Percentiles rank a stretch among this genome's conserved stretches.
Evolutionary conservation across 1,284 basidiomycete genomes (phyloP).

Genomic region (Leucoagaricus sp.): DNA sequence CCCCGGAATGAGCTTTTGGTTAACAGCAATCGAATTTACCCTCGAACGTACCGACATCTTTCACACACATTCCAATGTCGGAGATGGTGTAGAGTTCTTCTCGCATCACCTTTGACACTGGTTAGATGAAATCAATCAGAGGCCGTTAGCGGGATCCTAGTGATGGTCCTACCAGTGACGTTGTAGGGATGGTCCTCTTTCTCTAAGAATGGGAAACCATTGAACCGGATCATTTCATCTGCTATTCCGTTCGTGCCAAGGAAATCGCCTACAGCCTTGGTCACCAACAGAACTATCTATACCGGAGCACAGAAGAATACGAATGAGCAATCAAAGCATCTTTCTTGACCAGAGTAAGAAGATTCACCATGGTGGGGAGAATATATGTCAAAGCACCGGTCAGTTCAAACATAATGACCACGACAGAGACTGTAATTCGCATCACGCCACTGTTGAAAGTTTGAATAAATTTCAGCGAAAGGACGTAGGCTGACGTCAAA

Average conservation of each 20-base stretch:
- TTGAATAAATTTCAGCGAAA: slow-evolving; percentile 17
- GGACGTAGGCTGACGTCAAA: slow-evolving; percentile 15
- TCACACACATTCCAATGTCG: slow-evolving; percentile 75
- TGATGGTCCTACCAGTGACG: slow-evolving; percentile 67
- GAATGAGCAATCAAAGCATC: background rate
- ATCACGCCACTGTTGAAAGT: slow-evolving; percentile 78
- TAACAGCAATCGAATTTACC: slow-evolving; percentile 10
- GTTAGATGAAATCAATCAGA: slow-evolving; percentile 10
- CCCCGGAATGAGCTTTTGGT: slow-evolving; percentile 47
- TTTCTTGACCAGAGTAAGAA: slow-evolving; percentile 1
- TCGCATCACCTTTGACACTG: slow-evolving; percentile 91
- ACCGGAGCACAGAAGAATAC: slow-evolving; percentile 7
- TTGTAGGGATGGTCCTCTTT: slow-evolving; percentile 93
- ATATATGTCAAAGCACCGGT: slow-evolving; percentile 98
- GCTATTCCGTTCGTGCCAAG: slow-evolving; percentile 93
- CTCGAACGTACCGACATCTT: slow-evolving; percentile 67
- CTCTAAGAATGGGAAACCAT: slow-evolving; percentile 95
- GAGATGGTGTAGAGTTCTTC: slow-evolving; percentile 75
- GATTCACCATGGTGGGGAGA: slow-evolving; percentile 91
- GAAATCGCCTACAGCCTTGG: slow-evolving; percentile 97
- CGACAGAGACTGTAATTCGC: slow-evolving; percentile 95
- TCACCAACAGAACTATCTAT: slow-evolving; percentile 93
- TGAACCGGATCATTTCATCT: slow-evolving; percentile 96
- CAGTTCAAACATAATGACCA: slow-evolving; percentile 99
- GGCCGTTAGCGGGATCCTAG: background rate